These are phyloP conservation scores for Cyclotella baltica DNA, from an alignment of 108 stramenopile genomes.

Conservation along the genomic window DNA sequence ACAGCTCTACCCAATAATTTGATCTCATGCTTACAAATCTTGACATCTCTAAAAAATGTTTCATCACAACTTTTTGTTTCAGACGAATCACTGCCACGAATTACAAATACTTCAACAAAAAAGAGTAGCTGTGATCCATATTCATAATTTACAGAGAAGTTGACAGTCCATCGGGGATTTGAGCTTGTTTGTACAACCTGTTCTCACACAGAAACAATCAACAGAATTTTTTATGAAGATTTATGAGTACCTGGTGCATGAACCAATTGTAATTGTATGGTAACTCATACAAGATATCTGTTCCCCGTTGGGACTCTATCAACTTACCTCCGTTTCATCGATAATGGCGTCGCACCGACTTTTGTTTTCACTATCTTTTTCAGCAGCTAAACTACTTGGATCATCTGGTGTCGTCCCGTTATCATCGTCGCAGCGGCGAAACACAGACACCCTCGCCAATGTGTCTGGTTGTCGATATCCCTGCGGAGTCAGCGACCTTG, in stretches of 20 bases:
- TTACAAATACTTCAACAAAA: slow-evolving; percentile 35
- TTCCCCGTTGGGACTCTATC: neutral
- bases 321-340: slow-evolving; percentile 19
- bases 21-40: neutral
- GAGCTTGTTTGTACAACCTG: too few relatives aligned
- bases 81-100: neutral
- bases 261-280: too few relatives aligned
- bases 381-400: neutral
- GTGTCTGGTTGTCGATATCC: slow-evolving; percentile 39
- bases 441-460: slow-evolving; percentile 12
- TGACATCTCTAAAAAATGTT: neutral
- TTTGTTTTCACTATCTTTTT: neutral
- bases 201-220: too few relatives aligned
- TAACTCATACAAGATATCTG: slow-evolving; percentile 33
- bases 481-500: slow-evolving; percentile 1
- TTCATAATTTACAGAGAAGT: slow-evolving; percentile 29
- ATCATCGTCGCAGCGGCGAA: neutral
- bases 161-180: slow-evolving; percentile 29
- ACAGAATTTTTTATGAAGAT: too few relatives aligned
- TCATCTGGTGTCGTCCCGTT: too few relatives aligned
- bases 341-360: neutral
- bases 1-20: slow-evolving; percentile 25
- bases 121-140: slow-evolving; percentile 34
- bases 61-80: neutral
- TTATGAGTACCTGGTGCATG: too few relatives aligned